A percentile compares a stretch with the other conserved stretches of the same genome.
phyloP scores from a whole-genome alignment of 2,329 filamentous ascomycete genomes.

The Colletotrichum eremochloae region DNA sequence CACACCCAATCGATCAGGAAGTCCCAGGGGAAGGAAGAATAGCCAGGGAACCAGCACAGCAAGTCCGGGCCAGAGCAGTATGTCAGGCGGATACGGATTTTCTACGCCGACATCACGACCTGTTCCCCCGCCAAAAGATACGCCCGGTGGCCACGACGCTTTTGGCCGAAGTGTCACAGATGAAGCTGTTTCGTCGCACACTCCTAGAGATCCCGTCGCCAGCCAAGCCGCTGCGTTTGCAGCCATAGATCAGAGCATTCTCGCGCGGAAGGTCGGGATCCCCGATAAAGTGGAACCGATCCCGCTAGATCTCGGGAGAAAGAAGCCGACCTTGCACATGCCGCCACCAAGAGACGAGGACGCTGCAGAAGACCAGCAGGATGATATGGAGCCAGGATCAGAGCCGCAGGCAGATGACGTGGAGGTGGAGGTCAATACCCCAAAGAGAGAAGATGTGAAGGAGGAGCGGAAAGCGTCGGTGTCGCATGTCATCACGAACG shows the following conservation, averaged over 20 bases:
- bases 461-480: slow-evolving; percentile 70
- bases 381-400: slow-evolving; percentile 44
- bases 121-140: slow-evolving; percentile 59
- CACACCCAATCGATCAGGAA: slow-evolving; percentile 64
- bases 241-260: slow-evolving; percentile 73
- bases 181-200: slow-evolving; percentile 27
- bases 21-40: slow-evolving; percentile 66
- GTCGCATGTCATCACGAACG: slow-evolving; percentile 84
- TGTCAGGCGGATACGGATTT: slow-evolving; percentile 48
- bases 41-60: slow-evolving; percentile 50
- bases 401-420: slow-evolving; percentile 43
- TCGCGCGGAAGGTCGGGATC: slow-evolving; percentile 67
- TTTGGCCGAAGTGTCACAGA: slow-evolving; percentile 50
- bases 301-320: slow-evolving; percentile 60
- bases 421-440: slow-evolving; percentile 46
- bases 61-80: slow-evolving; percentile 48
- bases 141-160: slow-evolving; percentile 54
- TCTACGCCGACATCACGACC: slow-evolving; percentile 53
- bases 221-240: slow-evolving; percentile 72
- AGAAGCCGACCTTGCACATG: slow-evolving; percentile 41
- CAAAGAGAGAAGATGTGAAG: slow-evolving; percentile 44
- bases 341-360: slow-evolving; percentile 45
- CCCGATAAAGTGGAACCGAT: slow-evolving; percentile 61
- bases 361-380: slow-evolving; percentile 47
- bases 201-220: slow-evolving; percentile 50